phyloP scores from a whole-genome alignment of 2,329 filamentous ascomycete species.

The Cytospora mali region DNA sequence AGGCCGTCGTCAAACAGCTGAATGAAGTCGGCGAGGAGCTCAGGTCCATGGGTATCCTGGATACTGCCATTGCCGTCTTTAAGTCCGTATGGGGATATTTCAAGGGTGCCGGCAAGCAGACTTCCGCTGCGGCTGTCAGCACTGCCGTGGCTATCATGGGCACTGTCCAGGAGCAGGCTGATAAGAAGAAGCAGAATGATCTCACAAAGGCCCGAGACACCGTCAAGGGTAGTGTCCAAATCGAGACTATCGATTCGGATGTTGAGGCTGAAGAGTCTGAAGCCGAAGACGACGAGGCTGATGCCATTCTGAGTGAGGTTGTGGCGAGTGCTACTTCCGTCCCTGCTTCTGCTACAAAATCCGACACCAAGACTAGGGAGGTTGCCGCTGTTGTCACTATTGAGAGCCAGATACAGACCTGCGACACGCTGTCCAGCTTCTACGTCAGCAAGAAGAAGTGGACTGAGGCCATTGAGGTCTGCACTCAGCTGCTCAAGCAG shows the following conservation, averaged over 20 bases:
- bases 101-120: conserved; percentile 29
- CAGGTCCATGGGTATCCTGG: conserved; percentile 29
- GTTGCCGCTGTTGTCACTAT: conserved; percentile 25
- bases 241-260: conserved; percentile 23
- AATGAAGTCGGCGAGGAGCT: conserved; percentile 30
- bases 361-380: conserved; percentile 23
- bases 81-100: conserved; percentile 31
- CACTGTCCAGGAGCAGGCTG: conserved; percentile 26
- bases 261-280: conserved; percentile 24
- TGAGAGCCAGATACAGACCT: conserved; percentile 28
- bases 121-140: conserved; percentile 27
- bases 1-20: conserved; percentile 28
- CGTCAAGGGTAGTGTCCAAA: conserved; percentile 21
- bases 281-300: conserved; percentile 26
- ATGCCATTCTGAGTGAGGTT: conserved; percentile 27
- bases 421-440: conserved; percentile 28
- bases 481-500: conserved; percentile 28
- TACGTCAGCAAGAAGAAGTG: conserved; percentile 28
- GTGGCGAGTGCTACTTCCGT: conserved; percentile 23
- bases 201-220: too few species aligned
- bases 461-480: conserved; percentile 26
- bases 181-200: not conserved
- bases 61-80: conserved; percentile 29
- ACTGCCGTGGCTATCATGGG: conserved; percentile 28
- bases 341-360: conserved; percentile 9